Conservation (phyloP, 2,329 filamentous ascomycete genomes). For the Xylariomycetidae sp. region DNA sequence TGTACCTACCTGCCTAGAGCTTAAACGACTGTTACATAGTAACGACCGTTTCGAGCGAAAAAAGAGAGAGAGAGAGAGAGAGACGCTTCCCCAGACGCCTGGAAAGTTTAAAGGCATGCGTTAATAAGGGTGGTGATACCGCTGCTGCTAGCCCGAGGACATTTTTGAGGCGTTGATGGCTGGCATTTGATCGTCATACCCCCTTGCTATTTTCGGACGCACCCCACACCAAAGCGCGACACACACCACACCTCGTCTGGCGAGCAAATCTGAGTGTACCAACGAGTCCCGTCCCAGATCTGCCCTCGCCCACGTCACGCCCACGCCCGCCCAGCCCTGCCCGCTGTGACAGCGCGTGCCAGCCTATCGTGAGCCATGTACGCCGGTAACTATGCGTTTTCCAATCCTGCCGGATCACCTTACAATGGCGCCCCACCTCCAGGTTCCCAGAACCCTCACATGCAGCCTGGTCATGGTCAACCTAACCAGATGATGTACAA, state of each 20-base stretch:
- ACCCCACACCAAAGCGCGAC: constrained; percentile 27
- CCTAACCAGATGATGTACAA: constrained; percentile 52
- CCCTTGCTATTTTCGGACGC: constrained; percentile 21
- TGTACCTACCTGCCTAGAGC: too few relatives aligned
- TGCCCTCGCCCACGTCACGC: constrained; percentile 19
- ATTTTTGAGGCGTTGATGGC: constrained; percentile 11
- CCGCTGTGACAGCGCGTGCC: constrained; percentile 24
- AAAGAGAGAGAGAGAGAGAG: too few relatives aligned
- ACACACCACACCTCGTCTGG: constrained; percentile 17
- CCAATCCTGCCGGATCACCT: constrained; percentile 43
- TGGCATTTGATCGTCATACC: constrained; percentile 23
- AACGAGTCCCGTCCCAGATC: constrained; percentile 25
- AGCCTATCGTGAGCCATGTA: constrained; percentile 45
- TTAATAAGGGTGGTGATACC: too few relatives aligned
- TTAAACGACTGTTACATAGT: too few relatives aligned
- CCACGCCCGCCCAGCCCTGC: constrained; percentile 23
- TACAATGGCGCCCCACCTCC: constrained; percentile 44
- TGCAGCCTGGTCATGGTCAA: constrained; percentile 40
- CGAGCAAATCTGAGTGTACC: constrained; percentile 22
- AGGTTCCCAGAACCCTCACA: constrained; percentile 38
- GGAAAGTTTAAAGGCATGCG: too few relatives aligned
- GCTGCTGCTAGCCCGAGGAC: too few relatives aligned
- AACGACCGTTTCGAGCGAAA: too few relatives aligned
- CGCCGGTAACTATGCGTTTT: constrained; percentile 50
- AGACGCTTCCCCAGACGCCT: too few relatives aligned